These are phyloP conservation scores for Actinomortierella ambigua DNA, from an alignment of 371 early-diverging fungal genomes.

Conservation along the genomic window DNA sequence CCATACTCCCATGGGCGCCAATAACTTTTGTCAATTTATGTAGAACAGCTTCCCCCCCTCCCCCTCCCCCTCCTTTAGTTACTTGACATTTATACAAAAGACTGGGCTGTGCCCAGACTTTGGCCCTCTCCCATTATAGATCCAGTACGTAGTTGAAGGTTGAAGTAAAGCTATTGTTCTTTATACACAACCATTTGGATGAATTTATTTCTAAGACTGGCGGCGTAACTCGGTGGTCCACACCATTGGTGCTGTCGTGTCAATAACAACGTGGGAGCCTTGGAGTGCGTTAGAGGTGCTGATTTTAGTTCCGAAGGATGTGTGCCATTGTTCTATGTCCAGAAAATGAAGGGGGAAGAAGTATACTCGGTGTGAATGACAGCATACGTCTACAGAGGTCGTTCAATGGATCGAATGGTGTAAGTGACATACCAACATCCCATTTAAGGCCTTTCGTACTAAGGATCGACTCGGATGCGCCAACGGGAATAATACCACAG, in stretches of 20 bases:
- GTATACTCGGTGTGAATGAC: no score
- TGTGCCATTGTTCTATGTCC: slow-evolving; percentile 51
- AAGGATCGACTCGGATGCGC: slow-evolving; percentile 58
- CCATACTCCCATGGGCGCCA: slow-evolving; percentile 36
- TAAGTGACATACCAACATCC: slow-evolving; percentile 73
- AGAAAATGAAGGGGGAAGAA: slow-evolving; percentile 4
- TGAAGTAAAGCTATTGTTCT: no score
- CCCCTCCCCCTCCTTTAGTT: no score
- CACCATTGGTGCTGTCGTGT: slow-evolving; percentile 70
- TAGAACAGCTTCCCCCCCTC: no score
- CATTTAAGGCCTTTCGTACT: slow-evolving; percentile 83
- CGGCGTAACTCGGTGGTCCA: slow-evolving; percentile 75
- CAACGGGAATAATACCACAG: slow-evolving; percentile 90
- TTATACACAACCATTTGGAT: neutral
- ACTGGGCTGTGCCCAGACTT: no score
- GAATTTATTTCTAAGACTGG: neutral
- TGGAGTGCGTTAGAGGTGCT: slow-evolving; percentile 82
- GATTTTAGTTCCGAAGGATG: slow-evolving; percentile 71
- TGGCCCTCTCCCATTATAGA: no score
- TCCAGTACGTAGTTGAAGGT: no score
- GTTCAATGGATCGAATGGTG: neutral
- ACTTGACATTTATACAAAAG: no score
- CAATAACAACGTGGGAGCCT: slow-evolving; percentile 57
- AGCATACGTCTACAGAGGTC: neutral
- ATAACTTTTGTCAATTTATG: neutral